Conservation (phyloP, 2,329 filamentous ascomycete species). For the Microdochium bolleyi region DNA sequence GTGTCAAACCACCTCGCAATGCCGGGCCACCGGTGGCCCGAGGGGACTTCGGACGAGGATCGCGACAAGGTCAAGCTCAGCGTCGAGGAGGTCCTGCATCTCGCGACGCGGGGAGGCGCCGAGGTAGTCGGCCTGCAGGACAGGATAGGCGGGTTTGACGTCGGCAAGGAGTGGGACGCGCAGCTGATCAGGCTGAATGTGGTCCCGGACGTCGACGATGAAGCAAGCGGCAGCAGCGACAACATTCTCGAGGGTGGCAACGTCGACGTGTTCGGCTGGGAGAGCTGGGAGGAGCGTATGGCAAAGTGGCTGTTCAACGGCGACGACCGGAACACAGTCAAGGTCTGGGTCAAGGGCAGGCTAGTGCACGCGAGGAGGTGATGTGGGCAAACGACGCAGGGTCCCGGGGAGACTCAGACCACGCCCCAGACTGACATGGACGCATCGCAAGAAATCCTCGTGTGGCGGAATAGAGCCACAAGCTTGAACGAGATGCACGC, state of each 20-base stretch:
- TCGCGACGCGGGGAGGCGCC: conserved; percentile 85
- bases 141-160: conserved; percentile 71
- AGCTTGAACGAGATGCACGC: too few relatives aligned
- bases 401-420: too few relatives aligned
- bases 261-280: conserved; percentile 87
- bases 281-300: conserved; percentile 77
- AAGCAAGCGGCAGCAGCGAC: conserved; percentile 12
- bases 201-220: conserved; percentile 32
- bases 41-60: conserved; percentile 13
- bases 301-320: conserved; percentile 95
- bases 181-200: conserved; percentile 64
- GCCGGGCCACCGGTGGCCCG: conserved; percentile 18
- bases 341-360: conserved; percentile 82
- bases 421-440: too few relatives aligned
- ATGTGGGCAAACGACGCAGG: background rate
- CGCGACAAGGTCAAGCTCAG: conserved; percentile 55
- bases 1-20: conserved; percentile 68
- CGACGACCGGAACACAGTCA: conserved; percentile 82
- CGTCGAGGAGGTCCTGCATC: conserved; percentile 79
- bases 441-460: too few relatives aligned
- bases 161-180: conserved; percentile 86
- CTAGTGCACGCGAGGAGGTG: conserved; percentile 59
- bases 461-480: too few relatives aligned
- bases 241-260: conserved; percentile 40
- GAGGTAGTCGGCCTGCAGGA: conserved; percentile 66